phyloP scores from a whole-genome alignment of 345 rosid genomes.

The Citrus unshiu region DNA sequence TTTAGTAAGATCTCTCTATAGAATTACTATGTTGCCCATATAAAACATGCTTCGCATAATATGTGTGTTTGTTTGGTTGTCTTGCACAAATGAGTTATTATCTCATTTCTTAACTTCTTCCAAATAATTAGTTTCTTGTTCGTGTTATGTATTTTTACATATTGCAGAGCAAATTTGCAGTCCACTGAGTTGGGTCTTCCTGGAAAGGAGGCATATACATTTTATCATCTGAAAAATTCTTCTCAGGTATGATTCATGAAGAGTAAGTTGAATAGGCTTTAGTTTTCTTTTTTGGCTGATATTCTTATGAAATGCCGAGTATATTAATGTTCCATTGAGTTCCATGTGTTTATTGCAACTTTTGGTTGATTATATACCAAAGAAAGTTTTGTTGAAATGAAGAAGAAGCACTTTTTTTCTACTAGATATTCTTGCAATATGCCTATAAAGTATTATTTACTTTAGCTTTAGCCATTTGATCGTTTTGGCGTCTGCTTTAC shows the following conservation, averaged over 20 bases:
- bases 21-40: not conserved
- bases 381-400: not conserved
- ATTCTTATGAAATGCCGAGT: not conserved
- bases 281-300: conserved; percentile 10
- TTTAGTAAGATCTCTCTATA: not conserved
- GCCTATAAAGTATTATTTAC: not conserved
- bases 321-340: not conserved
- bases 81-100: not conserved
- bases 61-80: not conserved
- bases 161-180: conserved; percentile 39
- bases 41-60: not conserved
- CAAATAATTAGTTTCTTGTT: conserved; percentile 12
- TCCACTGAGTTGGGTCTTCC: conserved; percentile 30
- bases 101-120: conserved; percentile 6
- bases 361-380: not conserved
- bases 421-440: not conserved
- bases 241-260: conserved; percentile 56
- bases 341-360: not conserved
- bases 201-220: conserved; percentile 44
- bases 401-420: not conserved
- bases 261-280: not conserved
- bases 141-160: conserved; percentile 4
- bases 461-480: not conserved
- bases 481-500: not conserved
- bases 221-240: conserved; percentile 72